A percentile compares a stretch with the other conserved stretches of the same genome.
phyloP scores from a whole-genome alignment of 305 asterid genomes.

The Fraxinus paxiana region DNA sequence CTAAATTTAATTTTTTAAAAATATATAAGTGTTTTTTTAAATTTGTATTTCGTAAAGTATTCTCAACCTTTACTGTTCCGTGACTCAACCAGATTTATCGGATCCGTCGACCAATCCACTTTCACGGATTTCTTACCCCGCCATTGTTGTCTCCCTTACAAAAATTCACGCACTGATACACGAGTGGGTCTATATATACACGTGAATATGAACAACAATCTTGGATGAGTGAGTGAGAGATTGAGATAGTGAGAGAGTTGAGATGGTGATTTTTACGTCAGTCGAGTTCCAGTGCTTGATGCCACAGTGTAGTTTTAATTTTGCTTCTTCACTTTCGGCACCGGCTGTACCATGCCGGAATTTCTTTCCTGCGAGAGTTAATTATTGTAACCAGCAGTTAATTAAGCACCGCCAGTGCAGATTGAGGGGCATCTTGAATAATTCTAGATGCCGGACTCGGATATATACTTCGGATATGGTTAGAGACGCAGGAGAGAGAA shows the following conservation, averaged over 20 bases:
- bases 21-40: background rate
- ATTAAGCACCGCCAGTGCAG: slow-evolving; percentile 5
- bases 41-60: background rate
- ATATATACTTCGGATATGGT: slow-evolving; percentile 15
- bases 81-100: slow-evolving; percentile 11
- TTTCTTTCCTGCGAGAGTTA: slow-evolving; percentile 14
- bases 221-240: background rate
- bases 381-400: slow-evolving; percentile 21
- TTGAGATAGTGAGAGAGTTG: background rate
- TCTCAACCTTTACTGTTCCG: background rate
- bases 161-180: background rate
- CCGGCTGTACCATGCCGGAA: slow-evolving; percentile 18
- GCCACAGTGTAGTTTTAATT: slow-evolving; percentile 8
- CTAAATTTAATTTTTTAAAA: too few relatives aligned
- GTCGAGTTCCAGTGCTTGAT: slow-evolving; percentile 22
- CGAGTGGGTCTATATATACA: background rate
- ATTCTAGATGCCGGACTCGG: slow-evolving; percentile 19
- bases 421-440: slow-evolving; percentile 23
- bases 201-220: background rate
- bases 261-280: slow-evolving; percentile 34
- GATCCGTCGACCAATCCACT: slow-evolving; percentile 24
- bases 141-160: slow-evolving; percentile 19
- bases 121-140: slow-evolving; percentile 36
- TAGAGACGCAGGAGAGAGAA: slow-evolving; percentile 24
- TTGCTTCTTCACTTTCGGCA: slow-evolving; percentile 14